Base-by-base conservation (phyloP, 1,284 basidiomycete species). In the Fomitopsis palustris region DNA sequence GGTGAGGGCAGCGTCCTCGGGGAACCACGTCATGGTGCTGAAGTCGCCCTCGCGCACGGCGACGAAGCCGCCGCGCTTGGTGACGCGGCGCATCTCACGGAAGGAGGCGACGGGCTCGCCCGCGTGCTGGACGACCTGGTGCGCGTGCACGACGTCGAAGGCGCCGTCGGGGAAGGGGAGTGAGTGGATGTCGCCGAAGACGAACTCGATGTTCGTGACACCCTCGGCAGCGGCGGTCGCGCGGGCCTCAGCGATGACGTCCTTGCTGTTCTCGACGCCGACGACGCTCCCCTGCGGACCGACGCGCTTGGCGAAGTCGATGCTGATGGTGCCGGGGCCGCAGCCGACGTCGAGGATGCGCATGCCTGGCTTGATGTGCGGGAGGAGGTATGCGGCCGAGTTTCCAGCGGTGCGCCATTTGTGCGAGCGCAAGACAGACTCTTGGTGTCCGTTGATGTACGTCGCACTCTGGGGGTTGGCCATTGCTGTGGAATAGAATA, bases 311-410 rank as follows among this genome's bases (percentile, higher is more conserved):
- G 79, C 78, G 21, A 81, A 65, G 59, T 77, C 76, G 41, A 66
- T 61, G 1, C 76, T 77, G 64, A 80, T 80, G 14, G 76, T 78
- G 0, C 78, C 79, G 0, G 78, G 79, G 0, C 80, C 78, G 57
- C 77, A 81, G 10, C 78, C 79, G 43, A 81, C 64, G 60, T 81
- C 80, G 47, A 81, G 76, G 60, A 81, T 72, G 60, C 69, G 68
- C 73, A 78, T 76, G 60, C 67, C 61, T 1, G 76, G 74, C 35
- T 74, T 67, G 57, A 81, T 68, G 51, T 69, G 65, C 21, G 71
- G 67, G 35, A 81, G 61, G 8, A 81, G 70, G 61, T 80, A 78
- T 1, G 70, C 74, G 12, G 76, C 75, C 0, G 77, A 78, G 62
- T 79, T 79, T 39, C 70, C 64, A 5, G 72, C 78, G 17, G 78